Conservation (phyloP, 352 stramenopile genomes). For the Phytophthora sp. region DNA sequence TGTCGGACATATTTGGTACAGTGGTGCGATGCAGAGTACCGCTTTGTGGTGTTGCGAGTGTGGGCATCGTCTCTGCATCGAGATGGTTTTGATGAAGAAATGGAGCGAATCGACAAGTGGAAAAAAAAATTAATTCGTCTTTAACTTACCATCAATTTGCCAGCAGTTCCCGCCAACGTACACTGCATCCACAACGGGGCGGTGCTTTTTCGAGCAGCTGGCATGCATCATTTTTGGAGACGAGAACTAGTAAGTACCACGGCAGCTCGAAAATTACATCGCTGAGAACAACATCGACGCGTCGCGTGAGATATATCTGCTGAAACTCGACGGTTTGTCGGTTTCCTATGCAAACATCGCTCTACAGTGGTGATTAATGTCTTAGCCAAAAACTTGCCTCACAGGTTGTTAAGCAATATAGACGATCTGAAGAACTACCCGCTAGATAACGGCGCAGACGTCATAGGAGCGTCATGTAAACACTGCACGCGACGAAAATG, state of each 20-base stretch:
- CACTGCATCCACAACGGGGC: background rate
- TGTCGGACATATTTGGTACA: background rate
- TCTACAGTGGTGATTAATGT: background rate
- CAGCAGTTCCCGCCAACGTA: background rate
- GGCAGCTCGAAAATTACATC: background rate
- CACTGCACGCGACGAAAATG: too few relatives aligned
- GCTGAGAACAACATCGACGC: background rate
- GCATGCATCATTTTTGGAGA: background rate
- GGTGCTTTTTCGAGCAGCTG: background rate
- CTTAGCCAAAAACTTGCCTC: background rate
- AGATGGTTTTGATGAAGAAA: background rate
- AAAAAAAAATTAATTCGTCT: background rate
- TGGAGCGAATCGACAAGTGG: background rate
- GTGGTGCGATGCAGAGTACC: background rate
- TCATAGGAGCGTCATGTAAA: too few relatives aligned
- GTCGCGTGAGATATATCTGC: background rate
- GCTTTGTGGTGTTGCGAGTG: background rate
- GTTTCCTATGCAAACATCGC: background rate
- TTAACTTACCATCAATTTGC: background rate
- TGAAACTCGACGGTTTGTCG: background rate
- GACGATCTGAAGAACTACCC: too few relatives aligned
- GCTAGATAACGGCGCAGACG: too few relatives aligned
- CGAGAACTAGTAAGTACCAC: background rate
- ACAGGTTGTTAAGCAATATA: too few relatives aligned
- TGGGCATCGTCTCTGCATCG: background rate